Conservation (phyloP, 2,329 filamentous ascomycete species). For the Fusarium tricinctum region DNA sequence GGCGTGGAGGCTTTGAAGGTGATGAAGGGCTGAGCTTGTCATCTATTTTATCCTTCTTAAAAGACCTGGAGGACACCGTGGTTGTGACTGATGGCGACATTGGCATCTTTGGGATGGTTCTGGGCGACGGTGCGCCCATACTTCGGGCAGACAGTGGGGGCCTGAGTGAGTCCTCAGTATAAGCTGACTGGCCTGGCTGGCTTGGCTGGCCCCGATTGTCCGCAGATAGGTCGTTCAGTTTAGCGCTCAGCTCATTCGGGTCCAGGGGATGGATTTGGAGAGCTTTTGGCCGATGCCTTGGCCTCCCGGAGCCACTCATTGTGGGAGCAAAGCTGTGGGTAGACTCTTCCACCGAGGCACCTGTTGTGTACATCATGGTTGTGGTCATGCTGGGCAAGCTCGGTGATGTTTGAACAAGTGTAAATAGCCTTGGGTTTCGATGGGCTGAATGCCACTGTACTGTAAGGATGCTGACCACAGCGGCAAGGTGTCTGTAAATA, state of each 20-base stretch:
- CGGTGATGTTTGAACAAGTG: neutral
- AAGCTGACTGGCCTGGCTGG: slow-evolving; percentile 40
- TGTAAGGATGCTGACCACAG: slow-evolving; percentile 2
- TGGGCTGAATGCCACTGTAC: slow-evolving; percentile 18
- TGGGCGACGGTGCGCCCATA: slow-evolving; percentile 28
- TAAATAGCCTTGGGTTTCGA: slow-evolving; percentile 3
- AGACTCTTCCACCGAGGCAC: slow-evolving; percentile 36
- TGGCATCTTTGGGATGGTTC: slow-evolving; percentile 11
- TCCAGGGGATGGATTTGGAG: slow-evolving; percentile 60
- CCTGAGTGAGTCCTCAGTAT: slow-evolving; percentile 48
- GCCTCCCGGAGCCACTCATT: slow-evolving; percentile 28
- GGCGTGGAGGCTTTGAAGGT: slow-evolving; percentile 29
- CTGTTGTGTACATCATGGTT: slow-evolving; percentile 41
- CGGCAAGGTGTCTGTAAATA: neutral
- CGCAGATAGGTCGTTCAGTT: slow-evolving; percentile 64
- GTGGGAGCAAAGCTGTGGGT: slow-evolving; percentile 17
- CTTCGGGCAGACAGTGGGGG: slow-evolving; percentile 26
- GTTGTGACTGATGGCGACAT: slow-evolving; percentile 5
- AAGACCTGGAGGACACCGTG: slow-evolving; percentile 16
- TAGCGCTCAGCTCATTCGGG: slow-evolving; percentile 67
- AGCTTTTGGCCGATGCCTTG: slow-evolving; percentile 44
- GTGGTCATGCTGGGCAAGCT: slow-evolving; percentile 34
- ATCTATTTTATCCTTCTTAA: slow-evolving; percentile 27
- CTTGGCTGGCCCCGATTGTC: slow-evolving; percentile 60
- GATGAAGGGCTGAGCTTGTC: slow-evolving; percentile 11